Percentiles rank a stretch among this genome's conserved stretches.
These are phyloP conservation scores for Diaporthe capsici DNA, from an alignment of 2,329 filamentous ascomycete genomes.

Conservation along the genomic window DNA sequence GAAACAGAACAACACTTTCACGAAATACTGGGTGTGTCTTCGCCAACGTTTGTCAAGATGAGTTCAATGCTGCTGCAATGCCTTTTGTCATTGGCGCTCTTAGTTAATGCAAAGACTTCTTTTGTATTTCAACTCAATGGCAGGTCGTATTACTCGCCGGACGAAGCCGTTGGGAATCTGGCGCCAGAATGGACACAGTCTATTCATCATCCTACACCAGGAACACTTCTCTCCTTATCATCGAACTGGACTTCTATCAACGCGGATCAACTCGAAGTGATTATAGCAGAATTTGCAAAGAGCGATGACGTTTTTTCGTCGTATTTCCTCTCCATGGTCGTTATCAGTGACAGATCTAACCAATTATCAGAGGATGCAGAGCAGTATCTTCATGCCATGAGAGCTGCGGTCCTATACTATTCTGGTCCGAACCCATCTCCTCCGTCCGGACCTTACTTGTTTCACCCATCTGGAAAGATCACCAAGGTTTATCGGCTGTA, in stretches of 20 bases:
- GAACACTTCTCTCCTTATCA: background rate
- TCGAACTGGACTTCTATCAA: background rate
- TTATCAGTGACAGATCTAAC: background rate
- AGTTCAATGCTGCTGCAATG: background rate
- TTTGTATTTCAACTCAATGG: background rate
- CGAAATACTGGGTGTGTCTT: background rate
- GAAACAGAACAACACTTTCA: background rate
- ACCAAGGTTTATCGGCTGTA: conserved; percentile 6
- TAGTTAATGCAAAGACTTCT: background rate
- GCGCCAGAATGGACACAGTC: background rate
- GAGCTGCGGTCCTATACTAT: background rate
- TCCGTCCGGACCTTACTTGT: background rate
- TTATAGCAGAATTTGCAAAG: background rate
- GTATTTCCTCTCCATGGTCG: background rate
- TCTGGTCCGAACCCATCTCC: background rate
- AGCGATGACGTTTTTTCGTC: background rate
- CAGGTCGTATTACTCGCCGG: background rate
- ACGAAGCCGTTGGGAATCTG: background rate
- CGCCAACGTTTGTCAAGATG: background rate
- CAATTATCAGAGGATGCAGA: background rate
- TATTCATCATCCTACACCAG: background rate
- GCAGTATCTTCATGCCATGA: background rate
- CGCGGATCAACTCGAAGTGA: background rate
- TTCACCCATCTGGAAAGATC: conserved; percentile 9
- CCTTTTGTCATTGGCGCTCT: background rate